A percentile compares a stretch with the other conserved stretches of the same genome.
Conservation (phyloP, 768 basidiomycete species). For the Tulasnella sp. region DNA sequence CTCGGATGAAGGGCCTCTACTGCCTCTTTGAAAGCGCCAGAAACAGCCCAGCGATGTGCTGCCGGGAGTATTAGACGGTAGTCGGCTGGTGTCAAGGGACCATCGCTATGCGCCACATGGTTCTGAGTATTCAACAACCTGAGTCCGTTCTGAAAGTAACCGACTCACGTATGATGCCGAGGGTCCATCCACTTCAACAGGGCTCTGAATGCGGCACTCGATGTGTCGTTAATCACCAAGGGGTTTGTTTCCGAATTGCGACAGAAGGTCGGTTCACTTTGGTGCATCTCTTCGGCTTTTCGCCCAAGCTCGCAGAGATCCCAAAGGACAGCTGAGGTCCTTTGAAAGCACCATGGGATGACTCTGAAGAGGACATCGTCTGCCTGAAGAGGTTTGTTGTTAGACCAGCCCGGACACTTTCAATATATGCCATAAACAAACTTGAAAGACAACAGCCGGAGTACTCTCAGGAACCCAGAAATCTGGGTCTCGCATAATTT, state of each 20-base stretch:
- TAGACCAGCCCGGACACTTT: no score
- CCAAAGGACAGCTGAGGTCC: background rate
- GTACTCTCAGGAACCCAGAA: background rate
- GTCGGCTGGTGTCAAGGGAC: no score
- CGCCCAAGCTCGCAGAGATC: background rate
- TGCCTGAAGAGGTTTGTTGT: background rate
- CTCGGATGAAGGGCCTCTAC: background rate
- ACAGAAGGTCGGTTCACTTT: background rate
- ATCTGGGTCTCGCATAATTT: background rate
- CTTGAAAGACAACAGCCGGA: background rate
- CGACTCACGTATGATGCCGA: background rate
- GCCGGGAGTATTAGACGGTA: background rate
- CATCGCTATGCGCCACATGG: no score
- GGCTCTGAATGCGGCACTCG: background rate
- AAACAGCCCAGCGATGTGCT: background rate
- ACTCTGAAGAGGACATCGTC: background rate
- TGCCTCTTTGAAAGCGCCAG: background rate
- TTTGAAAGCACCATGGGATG: background rate
- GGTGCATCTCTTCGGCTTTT: background rate
- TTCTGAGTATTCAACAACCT: no score
- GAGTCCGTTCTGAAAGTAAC: no score
- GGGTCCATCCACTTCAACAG: background rate
- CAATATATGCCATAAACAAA: background rate
- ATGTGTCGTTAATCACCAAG: background rate
- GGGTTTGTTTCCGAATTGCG: background rate